Percentiles rank a stretch among this genome's conserved stretches.
Evolutionary conservation across 108 stramenopile genomes (phyloP).

Genomic region (Nannochloropsis salina): DNA sequence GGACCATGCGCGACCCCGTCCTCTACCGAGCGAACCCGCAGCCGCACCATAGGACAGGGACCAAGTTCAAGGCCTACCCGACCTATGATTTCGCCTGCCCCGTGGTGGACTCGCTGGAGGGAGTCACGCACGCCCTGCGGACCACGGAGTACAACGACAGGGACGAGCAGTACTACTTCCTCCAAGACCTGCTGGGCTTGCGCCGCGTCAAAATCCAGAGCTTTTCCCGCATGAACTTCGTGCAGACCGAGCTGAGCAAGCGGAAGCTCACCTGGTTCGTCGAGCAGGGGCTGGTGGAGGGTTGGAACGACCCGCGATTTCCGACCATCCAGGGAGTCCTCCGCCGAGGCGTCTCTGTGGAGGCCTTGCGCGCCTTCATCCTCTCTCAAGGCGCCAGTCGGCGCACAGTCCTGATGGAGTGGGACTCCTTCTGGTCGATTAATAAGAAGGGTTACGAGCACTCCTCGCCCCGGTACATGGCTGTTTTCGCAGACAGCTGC

Average conservation of each 20-base stretch:
- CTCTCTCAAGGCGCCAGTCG: slow-evolving; percentile 58
- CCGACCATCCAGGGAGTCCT: slow-evolving; percentile 91
- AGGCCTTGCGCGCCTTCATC: slow-evolving; percentile 72
- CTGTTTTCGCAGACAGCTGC: slow-evolving; percentile 66
- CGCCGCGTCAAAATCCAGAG: slow-evolving; percentile 85
- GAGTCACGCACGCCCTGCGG: slow-evolving; percentile 94
- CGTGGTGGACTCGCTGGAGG: slow-evolving; percentile 96
- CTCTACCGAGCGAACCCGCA: slow-evolving; percentile 83
- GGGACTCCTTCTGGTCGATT: slow-evolving; percentile 94
- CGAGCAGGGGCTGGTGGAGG: slow-evolving; percentile 81
- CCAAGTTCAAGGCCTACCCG: slow-evolving; percentile 94
- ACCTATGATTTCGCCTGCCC: slow-evolving; percentile 99
- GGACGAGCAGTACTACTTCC: slow-evolving; percentile 90
- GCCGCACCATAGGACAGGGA: slow-evolving; percentile 92
- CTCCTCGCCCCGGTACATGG: slow-evolving; percentile 86
- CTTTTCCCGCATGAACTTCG: slow-evolving; percentile 94
- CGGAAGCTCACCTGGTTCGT: slow-evolving; percentile 98
- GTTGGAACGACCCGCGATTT: slow-evolving; percentile 97
- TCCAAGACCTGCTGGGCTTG: slow-evolving; percentile 66
- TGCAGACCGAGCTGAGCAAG: slow-evolving; percentile 90
- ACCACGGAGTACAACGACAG: slow-evolving; percentile 98
- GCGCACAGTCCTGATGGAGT: slow-evolving; percentile 90
- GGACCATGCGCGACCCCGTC: slow-evolving; percentile 96
- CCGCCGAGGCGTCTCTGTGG: slow-evolving; percentile 79
- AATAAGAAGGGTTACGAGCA: slow-evolving; percentile 95